phyloP scores from a whole-genome alignment of 2,329 filamentous ascomycete genomes.

The Fusarium xyrophilum region DNA sequence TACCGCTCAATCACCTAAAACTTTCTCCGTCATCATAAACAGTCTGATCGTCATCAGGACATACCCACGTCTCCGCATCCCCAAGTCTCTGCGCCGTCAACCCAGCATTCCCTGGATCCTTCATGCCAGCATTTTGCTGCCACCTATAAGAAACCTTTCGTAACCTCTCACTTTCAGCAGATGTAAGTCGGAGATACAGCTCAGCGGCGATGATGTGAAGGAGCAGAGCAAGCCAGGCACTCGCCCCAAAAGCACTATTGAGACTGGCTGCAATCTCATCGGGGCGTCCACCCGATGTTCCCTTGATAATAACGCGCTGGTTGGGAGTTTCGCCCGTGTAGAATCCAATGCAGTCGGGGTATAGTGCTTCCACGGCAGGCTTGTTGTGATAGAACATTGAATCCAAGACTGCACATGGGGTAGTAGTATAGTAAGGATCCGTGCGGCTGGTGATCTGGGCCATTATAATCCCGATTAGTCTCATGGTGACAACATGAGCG shows the following conservation, averaged over 20 bases:
- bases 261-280: conserved; percentile 52
- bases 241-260: conserved; percentile 58
- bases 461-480: conserved; percentile 55
- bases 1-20: neutral
- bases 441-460: conserved; percentile 48
- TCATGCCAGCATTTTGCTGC: conserved; percentile 61
- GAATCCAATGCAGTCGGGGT: conserved; percentile 55
- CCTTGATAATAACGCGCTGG: conserved; percentile 40
- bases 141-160: conserved; percentile 62
- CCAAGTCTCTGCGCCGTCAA: conserved; percentile 46
- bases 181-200: conserved; percentile 59
- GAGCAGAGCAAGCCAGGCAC: conserved; percentile 59
- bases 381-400: conserved; percentile 46
- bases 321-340: conserved; percentile 38
- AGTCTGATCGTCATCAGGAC: neutral
- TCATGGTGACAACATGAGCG: conserved; percentile 59
- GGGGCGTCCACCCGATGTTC: conserved; percentile 41
- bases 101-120: conserved; percentile 56
- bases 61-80: conserved; percentile 29
- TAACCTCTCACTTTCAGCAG: conserved; percentile 60
- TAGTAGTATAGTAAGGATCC: conserved; percentile 39
- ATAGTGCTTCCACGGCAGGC: conserved; percentile 44
- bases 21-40: neutral
- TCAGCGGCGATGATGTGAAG: conserved; percentile 60
- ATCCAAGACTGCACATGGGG: conserved; percentile 58